These are phyloP conservation scores for Elaeis guineensis DNA, from an alignment of 176 grass and related monocot genomes.

Conservation along the genomic window DNA sequence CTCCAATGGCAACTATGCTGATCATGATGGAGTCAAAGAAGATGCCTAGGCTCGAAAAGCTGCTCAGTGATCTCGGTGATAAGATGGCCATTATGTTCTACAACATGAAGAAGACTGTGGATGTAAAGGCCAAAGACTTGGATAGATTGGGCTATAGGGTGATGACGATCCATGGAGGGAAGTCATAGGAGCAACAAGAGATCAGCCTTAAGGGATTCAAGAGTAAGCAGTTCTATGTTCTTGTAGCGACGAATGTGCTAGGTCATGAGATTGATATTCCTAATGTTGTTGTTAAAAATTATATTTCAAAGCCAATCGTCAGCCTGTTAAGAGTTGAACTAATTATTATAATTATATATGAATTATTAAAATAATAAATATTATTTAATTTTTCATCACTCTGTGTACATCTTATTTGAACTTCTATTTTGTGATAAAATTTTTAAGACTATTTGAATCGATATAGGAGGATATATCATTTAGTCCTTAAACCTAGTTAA, in stretches of 20 bases:
- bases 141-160: conserved; percentile 81
- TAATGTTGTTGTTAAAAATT: conserved; percentile 88
- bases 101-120: conserved; percentile 92
- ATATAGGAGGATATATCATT: no score
- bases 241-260: conserved; percentile 90
- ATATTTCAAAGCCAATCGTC: no score
- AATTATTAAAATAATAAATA: no score
- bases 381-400: no score
- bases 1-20: no score
- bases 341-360: no score
- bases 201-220: conserved; percentile 94
- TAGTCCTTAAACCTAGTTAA: no score
- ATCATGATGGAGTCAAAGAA: conserved; percentile 89
- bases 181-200: conserved; percentile 92
- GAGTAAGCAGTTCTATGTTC: conserved; percentile 90
- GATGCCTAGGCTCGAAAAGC: conserved; percentile 67
- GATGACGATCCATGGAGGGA: conserved; percentile 86
- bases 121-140: no score
- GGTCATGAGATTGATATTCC: conserved; percentile 98
- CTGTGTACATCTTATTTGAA: no score
- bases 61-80: conserved; percentile 78
- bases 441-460: no score
- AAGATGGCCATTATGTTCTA: conserved; percentile 92
- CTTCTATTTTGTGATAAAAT: no score
- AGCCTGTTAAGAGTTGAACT: no score